Conservation (phyloP, 179 eudicot genomes). For the Gypsophila paniculata region DNA sequence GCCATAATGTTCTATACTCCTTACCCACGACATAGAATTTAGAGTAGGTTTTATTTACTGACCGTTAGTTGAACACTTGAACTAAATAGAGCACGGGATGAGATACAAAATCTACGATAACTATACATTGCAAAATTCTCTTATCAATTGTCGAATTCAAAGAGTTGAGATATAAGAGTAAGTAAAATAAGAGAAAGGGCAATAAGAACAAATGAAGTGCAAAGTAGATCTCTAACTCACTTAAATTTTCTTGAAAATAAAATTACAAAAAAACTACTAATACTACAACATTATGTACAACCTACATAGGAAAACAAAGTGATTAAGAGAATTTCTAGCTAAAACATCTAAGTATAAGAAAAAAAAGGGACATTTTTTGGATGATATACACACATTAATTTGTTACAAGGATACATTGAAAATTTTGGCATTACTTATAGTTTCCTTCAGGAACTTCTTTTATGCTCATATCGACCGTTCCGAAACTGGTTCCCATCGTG, state of each 20-base stretch:
- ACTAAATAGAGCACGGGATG: too few species aligned
- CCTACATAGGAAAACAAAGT: conserved; percentile 13
- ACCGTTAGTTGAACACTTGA: too few species aligned
- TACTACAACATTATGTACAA: conserved; percentile 33
- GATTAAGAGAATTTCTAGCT: conserved; percentile 21
- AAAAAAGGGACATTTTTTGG: conserved; percentile 30
- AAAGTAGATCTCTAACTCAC: conserved; percentile 7
- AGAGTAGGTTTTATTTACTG: too few species aligned
- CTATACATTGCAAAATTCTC: not conserved
- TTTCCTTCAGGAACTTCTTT: conserved; percentile 64
- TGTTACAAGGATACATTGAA: conserved; percentile 22
- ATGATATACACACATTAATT: conserved; percentile 26
- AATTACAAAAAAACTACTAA: not conserved
- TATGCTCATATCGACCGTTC: conserved; percentile 53
- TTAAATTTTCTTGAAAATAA: too few species aligned
- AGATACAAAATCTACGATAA: too few species aligned
- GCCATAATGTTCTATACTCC: too few species aligned
- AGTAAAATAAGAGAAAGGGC: not conserved
- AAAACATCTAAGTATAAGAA: conserved; percentile 46
- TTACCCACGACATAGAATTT: too few species aligned
- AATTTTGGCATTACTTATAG: conserved; percentile 28
- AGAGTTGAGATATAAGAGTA: not conserved
- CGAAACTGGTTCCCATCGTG: conserved; percentile 39
- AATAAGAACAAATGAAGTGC: conserved; percentile 11
- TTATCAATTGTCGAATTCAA: not conserved